phyloP scores from a whole-genome alignment of 2,329 filamentous ascomycete species.

The Calonectria pauciramosa region DNA sequence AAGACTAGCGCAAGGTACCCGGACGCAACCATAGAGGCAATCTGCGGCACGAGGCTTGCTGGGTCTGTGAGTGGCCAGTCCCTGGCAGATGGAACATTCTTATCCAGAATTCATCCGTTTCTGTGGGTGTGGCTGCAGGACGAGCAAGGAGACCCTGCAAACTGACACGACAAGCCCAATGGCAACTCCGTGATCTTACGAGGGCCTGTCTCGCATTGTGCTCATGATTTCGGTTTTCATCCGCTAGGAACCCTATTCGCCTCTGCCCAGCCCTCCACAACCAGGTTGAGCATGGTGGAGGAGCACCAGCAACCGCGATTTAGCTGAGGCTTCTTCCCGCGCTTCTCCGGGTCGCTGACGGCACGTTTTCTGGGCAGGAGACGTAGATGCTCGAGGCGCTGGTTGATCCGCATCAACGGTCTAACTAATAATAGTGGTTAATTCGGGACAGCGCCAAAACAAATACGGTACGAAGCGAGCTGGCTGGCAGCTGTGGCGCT shows the following conservation, averaged over 20 bases:
- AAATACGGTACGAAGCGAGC: background rate
- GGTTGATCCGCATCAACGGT: background rate
- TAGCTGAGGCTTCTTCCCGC: background rate
- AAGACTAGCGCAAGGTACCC: conserved; percentile 40
- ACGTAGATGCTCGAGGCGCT: background rate
- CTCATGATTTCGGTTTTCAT: conserved; percentile 16
- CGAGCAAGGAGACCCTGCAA: background rate
- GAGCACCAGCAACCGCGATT: background rate
- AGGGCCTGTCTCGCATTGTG: conserved; percentile 25
- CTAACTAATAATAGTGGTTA: background rate
- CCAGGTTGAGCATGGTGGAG: background rate
- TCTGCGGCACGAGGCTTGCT: conserved; percentile 15
- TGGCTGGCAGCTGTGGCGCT: background rate
- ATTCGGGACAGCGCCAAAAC: background rate
- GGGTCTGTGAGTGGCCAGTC: conserved; percentile 26
- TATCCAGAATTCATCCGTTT: conserved; percentile 10
- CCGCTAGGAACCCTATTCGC: background rate
- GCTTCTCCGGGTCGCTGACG: background rate
- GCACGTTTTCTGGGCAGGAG: background rate
- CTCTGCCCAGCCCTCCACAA: background rate
- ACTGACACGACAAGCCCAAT: conserved; percentile 10
- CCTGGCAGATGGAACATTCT: conserved; percentile 16
- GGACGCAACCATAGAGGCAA: conserved; percentile 30
- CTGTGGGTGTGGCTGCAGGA: conserved; percentile 6
- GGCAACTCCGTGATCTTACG: conserved; percentile 11